A percentile compares a stretch with the other conserved stretches of the same genome.
Evolutionary conservation across 345 rosid species (phyloP).

Genomic region (Noccaea bulbosa): DNA sequence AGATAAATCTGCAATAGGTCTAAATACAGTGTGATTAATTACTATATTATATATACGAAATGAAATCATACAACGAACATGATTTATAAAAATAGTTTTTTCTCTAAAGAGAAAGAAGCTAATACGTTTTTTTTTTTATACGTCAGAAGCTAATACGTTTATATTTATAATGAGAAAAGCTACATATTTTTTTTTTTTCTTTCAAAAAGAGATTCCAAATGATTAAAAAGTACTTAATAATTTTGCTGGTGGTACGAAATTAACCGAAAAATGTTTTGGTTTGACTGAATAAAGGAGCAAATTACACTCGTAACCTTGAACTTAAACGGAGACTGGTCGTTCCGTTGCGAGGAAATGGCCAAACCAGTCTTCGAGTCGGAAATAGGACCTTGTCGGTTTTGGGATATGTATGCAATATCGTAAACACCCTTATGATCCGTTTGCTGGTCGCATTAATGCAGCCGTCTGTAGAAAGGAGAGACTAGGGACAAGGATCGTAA

Average conservation of each 20-base stretch:
- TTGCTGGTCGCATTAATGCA: not conserved
- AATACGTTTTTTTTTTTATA: no score
- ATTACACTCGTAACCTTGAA: constrained; percentile 23
- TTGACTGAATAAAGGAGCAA: constrained; percentile 7
- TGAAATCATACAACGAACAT: not conserved
- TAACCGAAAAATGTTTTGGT: not conserved
- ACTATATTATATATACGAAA: not conserved
- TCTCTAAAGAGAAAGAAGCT: no score
- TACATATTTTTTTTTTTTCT: no score
- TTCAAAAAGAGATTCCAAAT: no score
- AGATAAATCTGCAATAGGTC: not conserved
- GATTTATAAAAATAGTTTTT: no score
- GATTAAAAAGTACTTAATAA: constrained; percentile 17
- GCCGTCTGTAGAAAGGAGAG: not conserved
- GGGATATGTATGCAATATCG: not conserved
- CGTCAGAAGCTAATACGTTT: no score
- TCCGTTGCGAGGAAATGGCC: not conserved
- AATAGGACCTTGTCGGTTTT: constrained; percentile 21
- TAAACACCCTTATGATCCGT: not conserved
- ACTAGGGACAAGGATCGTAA: constrained; percentile 24
- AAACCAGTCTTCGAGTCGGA: constrained; percentile 5
- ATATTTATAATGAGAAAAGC: no score
- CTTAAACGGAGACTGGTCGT: constrained; percentile 10
- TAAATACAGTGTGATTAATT: not conserved
- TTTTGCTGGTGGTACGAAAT: constrained; percentile 27